Base-by-base conservation (phyloP, 495 filamentous ascomycete species). In the Massariosphaeria phaeospora region DNA sequence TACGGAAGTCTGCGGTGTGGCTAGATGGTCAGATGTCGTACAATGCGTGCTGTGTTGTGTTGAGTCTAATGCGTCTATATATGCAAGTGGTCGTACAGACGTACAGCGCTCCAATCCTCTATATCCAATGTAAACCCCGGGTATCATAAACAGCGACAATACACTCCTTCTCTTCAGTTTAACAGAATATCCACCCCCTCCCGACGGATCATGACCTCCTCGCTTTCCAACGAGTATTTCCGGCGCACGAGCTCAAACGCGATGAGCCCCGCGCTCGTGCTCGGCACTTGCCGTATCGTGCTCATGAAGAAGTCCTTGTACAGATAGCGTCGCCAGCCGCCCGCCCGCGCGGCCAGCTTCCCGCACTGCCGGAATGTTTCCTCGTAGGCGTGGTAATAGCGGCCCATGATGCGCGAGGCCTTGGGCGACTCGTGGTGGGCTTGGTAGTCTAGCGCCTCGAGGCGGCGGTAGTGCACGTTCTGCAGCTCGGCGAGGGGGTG, bases 191-290 rank as follows among this genome's bases (percentile, higher is more conserved):
- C 81, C 59, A 86, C 88, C 21, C 86, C 84, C 57, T 89, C 85
- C 60, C 78, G 77, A 50, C 74, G 62, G 40, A 85, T 83, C 46
- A 74, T 74, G 6, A 79, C 82, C 56, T 82, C 83, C 45, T 89
- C 85, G 12, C 76, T 78, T 3, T 81, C 72, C 48, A 71, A 75
- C 7, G 84, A 84, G 69, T 90, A 94, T 67, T 86, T 85, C 47
- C 90, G 77, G 57, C 90, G 75, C 18, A 95, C 82, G 29, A 96
- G 56, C 68, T 96, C 90, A 66, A 96, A 96, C 40, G 93, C 89
- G 55, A 96, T 85, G 48, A 96, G 67, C 0, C 89, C 90, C 1
- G 90, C 89, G 61, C 86, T 90, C 3, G 90, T 94, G 66, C 87
- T 90, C 13, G 90, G 90, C 31, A 95, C 84, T 70, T 93, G 88